Percentiles rank a stretch among this genome's conserved stretches.
Evolutionary conservation across 2,329 filamentous ascomycete species (phyloP).

Genomic region (Alternaria viburni): DNA sequence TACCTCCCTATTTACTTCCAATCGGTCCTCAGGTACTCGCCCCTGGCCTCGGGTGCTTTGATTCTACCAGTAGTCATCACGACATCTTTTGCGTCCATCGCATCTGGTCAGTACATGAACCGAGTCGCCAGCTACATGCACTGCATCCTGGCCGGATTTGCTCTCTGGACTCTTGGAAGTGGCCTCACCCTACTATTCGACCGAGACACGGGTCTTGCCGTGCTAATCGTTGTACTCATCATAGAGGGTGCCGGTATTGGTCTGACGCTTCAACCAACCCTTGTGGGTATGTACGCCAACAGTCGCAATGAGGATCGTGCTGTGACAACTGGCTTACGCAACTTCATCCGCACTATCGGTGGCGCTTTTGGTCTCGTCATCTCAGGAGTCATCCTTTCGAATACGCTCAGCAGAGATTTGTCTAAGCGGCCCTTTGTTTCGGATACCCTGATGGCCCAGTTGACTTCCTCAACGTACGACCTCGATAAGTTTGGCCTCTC

Average conservation of each 20-base stretch:
- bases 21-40: slow-evolving; percentile 58
- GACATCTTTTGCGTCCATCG: slow-evolving; percentile 21
- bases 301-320: slow-evolving; percentile 62
- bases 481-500: slow-evolving; percentile 18
- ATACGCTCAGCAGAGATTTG: slow-evolving; percentile 20
- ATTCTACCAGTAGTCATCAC: slow-evolving; percentile 51
- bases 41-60: slow-evolving; percentile 59
- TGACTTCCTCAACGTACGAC: slow-evolving; percentile 30
- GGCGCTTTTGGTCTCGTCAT: slow-evolving; percentile 66
- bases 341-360: slow-evolving; percentile 67
- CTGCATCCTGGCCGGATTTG: slow-evolving; percentile 43
- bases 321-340: slow-evolving; percentile 66
- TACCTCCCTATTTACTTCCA: slow-evolving; percentile 69
- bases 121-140: slow-evolving; percentile 27
- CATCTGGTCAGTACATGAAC: slow-evolving; percentile 28
- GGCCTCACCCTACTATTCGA: slow-evolving; percentile 61
- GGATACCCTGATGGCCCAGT: slow-evolving; percentile 12
- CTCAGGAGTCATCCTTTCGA: slow-evolving; percentile 25
- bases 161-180: slow-evolving; percentile 59
- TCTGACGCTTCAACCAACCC: slow-evolving; percentile 58
- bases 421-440: slow-evolving; percentile 15
- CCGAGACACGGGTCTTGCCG: slow-evolving; percentile 49
- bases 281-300: slow-evolving; percentile 63
- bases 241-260: slow-evolving; percentile 57
- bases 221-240: slow-evolving; percentile 61